These are phyloP conservation scores for Globisporangium iwayamae DNA, from an alignment of 352 stramenopile genomes.

Conservation along the genomic window DNA sequence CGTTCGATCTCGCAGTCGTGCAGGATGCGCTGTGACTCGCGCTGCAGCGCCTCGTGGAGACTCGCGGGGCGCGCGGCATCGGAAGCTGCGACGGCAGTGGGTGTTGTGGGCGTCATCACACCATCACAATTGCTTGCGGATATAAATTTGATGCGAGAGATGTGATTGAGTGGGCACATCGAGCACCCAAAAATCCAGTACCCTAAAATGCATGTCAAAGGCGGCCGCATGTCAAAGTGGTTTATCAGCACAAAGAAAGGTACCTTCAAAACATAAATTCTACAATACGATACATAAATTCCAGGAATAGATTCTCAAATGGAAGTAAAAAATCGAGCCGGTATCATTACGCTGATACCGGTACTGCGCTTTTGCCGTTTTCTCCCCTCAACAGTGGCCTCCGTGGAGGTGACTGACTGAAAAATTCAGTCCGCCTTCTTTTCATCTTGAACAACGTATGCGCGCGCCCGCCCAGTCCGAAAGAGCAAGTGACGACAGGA, in stretches of 20 bases:
- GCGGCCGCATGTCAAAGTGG: too few relatives aligned
- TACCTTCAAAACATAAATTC: too few relatives aligned
- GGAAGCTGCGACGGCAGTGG: background rate
- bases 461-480: background rate
- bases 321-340: too few relatives aligned
- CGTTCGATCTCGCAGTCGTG: background rate
- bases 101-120: too few relatives aligned
- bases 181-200: too few relatives aligned
- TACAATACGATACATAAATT: too few relatives aligned
- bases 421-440: constrained; percentile 2
- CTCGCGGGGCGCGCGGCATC: background rate
- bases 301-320: too few relatives aligned
- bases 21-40: background rate
- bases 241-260: too few relatives aligned
- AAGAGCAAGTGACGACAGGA: background rate
- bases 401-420: background rate
- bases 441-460: background rate
- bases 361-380: background rate
- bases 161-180: too few relatives aligned
- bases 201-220: too few relatives aligned
- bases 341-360: background rate
- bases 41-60: background rate
- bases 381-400: background rate
- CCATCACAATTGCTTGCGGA: too few relatives aligned
- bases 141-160: too few relatives aligned